These are phyloP conservation scores for Tetracladium setigerum DNA, from an alignment of 495 filamentous ascomycete species.

Conservation along the genomic window DNA sequence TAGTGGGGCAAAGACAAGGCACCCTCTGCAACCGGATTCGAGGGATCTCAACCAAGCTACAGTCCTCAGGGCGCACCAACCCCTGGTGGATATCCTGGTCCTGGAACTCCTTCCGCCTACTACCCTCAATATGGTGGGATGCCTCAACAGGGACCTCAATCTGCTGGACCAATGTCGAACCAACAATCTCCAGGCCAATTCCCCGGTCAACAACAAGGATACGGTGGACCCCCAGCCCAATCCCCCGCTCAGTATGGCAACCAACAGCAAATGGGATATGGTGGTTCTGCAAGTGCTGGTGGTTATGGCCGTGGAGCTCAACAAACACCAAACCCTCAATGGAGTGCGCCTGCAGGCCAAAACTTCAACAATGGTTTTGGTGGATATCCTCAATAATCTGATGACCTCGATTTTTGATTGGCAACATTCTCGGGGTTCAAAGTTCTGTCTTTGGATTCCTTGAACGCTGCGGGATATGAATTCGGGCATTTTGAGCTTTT, in stretches of 20 bases:
- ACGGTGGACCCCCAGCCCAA: conserved; percentile 51
- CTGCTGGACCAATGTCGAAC: conserved; percentile 26
- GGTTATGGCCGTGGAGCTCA: conserved; percentile 75
- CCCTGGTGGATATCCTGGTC: conserved; percentile 54
- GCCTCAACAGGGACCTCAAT: conserved; percentile 57
- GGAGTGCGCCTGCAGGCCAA: conserved; percentile 57
- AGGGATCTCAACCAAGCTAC: conserved; percentile 68
- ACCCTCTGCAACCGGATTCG: conserved; percentile 76
- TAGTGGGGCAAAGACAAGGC: conserved; percentile 99
- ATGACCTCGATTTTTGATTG: neutral
- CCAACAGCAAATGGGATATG: conserved; percentile 41
- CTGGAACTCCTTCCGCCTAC: conserved; percentile 70
- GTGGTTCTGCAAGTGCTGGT: conserved; percentile 51
- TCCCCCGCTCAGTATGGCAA: conserved; percentile 30
- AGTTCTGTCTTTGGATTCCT: conserved; percentile 3
- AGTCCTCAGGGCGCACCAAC: conserved; percentile 54
- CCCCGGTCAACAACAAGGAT: conserved; percentile 58
- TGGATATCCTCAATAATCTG: conserved; percentile 48
- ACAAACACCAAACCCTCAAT: conserved; percentile 63
- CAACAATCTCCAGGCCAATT: conserved; percentile 52
- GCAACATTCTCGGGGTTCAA: neutral
- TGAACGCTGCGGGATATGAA: conserved; percentile 12
- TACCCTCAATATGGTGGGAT: conserved; percentile 90
- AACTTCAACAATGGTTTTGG: conserved; percentile 53
- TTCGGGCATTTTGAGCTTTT: conserved; percentile 2